These are phyloP conservation scores for Mortierella sp. DNA, from an alignment of 371 early-diverging fungal genomes.

Conservation along the genomic window DNA sequence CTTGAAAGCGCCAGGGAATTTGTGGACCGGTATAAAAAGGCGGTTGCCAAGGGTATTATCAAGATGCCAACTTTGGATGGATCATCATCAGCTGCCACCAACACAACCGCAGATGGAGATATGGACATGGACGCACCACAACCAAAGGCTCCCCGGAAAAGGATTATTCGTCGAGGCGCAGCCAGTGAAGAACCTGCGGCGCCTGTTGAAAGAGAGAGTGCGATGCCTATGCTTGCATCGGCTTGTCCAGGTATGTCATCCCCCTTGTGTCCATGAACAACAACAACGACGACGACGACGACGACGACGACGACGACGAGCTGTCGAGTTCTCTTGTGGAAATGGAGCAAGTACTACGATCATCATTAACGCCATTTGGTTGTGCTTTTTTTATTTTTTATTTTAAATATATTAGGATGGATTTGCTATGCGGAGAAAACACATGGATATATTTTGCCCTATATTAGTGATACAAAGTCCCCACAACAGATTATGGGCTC, in stretches of 20 bases:
- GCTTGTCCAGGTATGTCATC: conserved; percentile 57
- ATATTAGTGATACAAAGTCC: conserved; percentile 87
- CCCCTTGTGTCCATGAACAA: too few relatives aligned
- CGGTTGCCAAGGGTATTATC: conserved; percentile 57
- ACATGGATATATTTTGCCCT: conserved; percentile 85
- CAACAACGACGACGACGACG: too few relatives aligned
- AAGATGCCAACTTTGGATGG: conserved; percentile 46
- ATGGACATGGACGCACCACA: conserved; percentile 29
- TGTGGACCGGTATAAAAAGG: conserved; percentile 71
- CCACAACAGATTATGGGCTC: conserved; percentile 97
- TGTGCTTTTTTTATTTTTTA: neutral
- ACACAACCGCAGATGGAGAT: conserved; percentile 15
- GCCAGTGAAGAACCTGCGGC: conserved; percentile 42
- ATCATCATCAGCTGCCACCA: conserved; percentile 11
- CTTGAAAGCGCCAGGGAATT: conserved; percentile 92
- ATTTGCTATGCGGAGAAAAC: conserved; percentile 99
- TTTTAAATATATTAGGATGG: conserved; percentile 83
- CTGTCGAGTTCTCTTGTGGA: neutral
- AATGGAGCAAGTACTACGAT: neutral
- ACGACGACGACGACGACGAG: too few relatives aligned
- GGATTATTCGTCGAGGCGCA: conserved; percentile 33
- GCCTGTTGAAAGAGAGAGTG: conserved; percentile 39
- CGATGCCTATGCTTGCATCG: conserved; percentile 58
- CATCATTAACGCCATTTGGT: neutral
- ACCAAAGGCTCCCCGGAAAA: conserved; percentile 18